Base-by-base conservation (phyloP, 163 green algal genomes). In the Picocystis sp. region DNA sequence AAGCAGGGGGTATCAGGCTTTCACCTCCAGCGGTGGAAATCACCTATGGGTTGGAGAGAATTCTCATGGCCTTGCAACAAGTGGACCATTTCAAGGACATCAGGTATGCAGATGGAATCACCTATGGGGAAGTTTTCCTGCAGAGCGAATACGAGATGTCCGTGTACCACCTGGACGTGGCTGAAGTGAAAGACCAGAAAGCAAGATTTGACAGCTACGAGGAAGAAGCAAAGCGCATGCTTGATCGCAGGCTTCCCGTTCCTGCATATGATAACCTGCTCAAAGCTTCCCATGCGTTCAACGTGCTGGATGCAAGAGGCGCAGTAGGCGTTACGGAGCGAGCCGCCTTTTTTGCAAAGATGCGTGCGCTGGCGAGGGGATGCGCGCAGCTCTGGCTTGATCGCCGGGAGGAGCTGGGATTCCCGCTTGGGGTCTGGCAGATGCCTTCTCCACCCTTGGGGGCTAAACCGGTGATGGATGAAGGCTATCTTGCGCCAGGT, bases 111-210 rank as follows among this genome's bases (percentile, higher is more conserved):
- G 53, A 76, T 12, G 59, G 38, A 9, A 58, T 95, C 5, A 92
- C 78, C 5, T 97, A 98, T 54, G 89, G 89, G 15, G 89, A 98
- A 77, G 78, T 98, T 55, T 91, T 95, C 47, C 60, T 95, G 29
- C 81, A 94, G 68, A 94, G 90, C 62, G 90, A 98, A 78, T 87
- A 87, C 56, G 90, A 98, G 71, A 94, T 95, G 89, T 79, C 63
- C 51, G 57, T 63, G 19, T 98, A 87, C 77, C 96, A 98, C 70
- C 58, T 98, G 57, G 82, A 96, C 47, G 72, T 84, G 47, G 90
- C 89, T 3, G 71, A 92, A 61, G 74, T 96, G 29, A 74, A 71
- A 8, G 57, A 59, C 8, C 70, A 81, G 43, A 58, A 69, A 12
- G 12, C 45, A 23, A 56, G 68, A 9, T 95, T 93, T 63, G 76